phyloP scores from a whole-genome alignment of 805 yeast species.

The Metschnikowia matae region DNA sequence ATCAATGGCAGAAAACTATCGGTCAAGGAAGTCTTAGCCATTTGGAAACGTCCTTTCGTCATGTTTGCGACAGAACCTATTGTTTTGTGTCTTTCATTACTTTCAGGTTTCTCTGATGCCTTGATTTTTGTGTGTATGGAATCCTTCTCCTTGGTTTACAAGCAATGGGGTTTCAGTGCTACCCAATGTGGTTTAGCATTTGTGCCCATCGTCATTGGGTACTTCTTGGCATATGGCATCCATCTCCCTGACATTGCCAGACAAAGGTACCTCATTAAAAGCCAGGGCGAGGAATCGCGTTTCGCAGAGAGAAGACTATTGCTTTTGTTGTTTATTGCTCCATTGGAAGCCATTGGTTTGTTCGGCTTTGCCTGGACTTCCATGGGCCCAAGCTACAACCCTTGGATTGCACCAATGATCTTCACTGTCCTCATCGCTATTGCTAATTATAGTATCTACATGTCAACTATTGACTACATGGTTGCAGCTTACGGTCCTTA shows the following conservation, averaged over 20 bases:
- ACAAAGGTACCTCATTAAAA: slow-evolving; percentile 22
- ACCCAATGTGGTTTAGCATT: slow-evolving; percentile 31
- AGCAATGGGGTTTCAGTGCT: slow-evolving; percentile 33
- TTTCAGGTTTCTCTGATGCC: slow-evolving; percentile 40
- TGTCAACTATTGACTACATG: slow-evolving; percentile 45
- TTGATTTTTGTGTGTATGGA: slow-evolving; percentile 39
- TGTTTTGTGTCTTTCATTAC: slow-evolving; percentile 34
- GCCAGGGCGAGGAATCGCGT: slow-evolving; percentile 24
- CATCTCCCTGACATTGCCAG: slow-evolving; percentile 33
- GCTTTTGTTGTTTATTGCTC: slow-evolving; percentile 34
- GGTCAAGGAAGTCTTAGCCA: slow-evolving; percentile 22
- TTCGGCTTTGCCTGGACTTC: slow-evolving; percentile 43
- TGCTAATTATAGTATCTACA: slow-evolving; percentile 39
- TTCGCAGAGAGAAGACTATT: slow-evolving; percentile 28
- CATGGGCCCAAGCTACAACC: slow-evolving; percentile 33
- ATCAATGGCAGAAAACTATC: slow-evolving; percentile 19
- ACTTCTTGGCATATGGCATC: slow-evolving; percentile 31
- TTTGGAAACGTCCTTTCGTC: slow-evolving; percentile 38
- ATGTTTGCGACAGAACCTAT: slow-evolving; percentile 38
- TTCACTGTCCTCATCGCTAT: slow-evolving; percentile 34
- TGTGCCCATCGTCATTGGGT: slow-evolving; percentile 32
- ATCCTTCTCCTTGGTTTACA: slow-evolving; percentile 30
- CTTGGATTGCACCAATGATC: slow-evolving; percentile 43
- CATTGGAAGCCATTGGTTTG: slow-evolving; percentile 36
- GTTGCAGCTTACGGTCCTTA: slow-evolving; percentile 40